phyloP scores from a whole-genome alignment of 768 basidiomycete species.

The Cyathus striatus region DNA sequence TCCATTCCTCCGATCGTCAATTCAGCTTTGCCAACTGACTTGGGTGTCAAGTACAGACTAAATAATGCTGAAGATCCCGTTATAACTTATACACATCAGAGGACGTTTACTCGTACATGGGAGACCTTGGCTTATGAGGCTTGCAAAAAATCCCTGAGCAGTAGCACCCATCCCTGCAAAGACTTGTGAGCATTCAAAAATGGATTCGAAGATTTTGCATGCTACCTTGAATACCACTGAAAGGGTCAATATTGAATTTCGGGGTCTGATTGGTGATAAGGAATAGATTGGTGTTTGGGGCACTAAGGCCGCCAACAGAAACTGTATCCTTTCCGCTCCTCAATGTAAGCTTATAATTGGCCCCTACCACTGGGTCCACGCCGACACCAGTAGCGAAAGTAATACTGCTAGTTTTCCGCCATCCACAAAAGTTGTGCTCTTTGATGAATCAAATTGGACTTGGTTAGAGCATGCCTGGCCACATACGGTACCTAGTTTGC shows the following conservation, averaged over 20 bases:
- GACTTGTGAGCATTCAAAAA: neutral
- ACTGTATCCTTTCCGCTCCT: slow-evolving; percentile 44
- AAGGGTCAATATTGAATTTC: slow-evolving; percentile 47
- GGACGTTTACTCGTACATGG: slow-evolving; percentile 27
- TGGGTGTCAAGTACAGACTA: slow-evolving; percentile 45
- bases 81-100: neutral
- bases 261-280: slow-evolving; percentile 51
- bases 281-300: slow-evolving; percentile 33
- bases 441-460: slow-evolving; percentile 39
- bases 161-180: slow-evolving; percentile 41
- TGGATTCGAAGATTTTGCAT: neutral
- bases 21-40: slow-evolving; percentile 43
- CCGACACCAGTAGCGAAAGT: slow-evolving; percentile 52
- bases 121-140: slow-evolving; percentile 40
- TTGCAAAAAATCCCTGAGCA: slow-evolving; percentile 46
- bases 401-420: slow-evolving; percentile 34
- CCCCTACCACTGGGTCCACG: slow-evolving; percentile 46
- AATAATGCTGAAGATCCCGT: slow-evolving; percentile 35
- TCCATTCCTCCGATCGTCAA: slow-evolving; percentile 51
- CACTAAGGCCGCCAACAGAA: slow-evolving; percentile 38
- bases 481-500: slow-evolving; percentile 37
- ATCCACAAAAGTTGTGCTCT: slow-evolving; percentile 48
- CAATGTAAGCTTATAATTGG: slow-evolving; percentile 41
- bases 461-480: slow-evolving; percentile 37
- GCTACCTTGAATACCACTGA: slow-evolving; percentile 51